These are phyloP conservation scores for Colletotrichum echinochloae DNA, from an alignment of 2,329 filamentous ascomycete species.

Conservation along the genomic window DNA sequence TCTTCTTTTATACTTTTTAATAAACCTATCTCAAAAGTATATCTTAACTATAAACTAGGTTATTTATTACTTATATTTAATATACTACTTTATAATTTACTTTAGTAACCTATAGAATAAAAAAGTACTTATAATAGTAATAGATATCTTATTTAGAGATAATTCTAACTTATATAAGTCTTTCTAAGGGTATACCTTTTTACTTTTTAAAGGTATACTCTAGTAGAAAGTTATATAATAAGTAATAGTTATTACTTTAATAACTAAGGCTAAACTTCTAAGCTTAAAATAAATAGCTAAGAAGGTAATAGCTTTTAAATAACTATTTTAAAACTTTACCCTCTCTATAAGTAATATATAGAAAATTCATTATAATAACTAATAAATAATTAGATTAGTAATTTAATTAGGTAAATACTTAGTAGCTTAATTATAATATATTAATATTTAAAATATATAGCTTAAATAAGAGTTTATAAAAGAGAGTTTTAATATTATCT, in stretches of 20 bases:
- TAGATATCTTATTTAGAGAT: neutral
- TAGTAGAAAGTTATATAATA: neutral
- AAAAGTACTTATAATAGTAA: neutral
- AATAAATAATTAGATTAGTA: neutral
- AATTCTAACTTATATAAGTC: neutral
- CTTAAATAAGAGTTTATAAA: neutral
- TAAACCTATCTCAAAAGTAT: no score
- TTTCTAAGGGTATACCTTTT: neutral
- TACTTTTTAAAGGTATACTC: neutral
- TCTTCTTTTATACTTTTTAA: no score
- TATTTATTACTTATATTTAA: no score
- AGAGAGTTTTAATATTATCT: neutral
- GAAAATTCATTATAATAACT: neutral
- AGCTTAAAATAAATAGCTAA: neutral
- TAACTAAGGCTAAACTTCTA: neutral
- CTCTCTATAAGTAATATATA: neutral
- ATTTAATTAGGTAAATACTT: neutral
- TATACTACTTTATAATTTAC: no score
- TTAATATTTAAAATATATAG: neutral
- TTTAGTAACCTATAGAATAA: neutral
- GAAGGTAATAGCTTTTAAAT: neutral
- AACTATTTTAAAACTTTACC: neutral
- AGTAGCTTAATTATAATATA: neutral
- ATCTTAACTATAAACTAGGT: no score
- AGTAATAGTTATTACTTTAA: neutral